Conservation (phyloP, 2,329 filamentous ascomycete species). For the Lecanicillium sp. region DNA sequence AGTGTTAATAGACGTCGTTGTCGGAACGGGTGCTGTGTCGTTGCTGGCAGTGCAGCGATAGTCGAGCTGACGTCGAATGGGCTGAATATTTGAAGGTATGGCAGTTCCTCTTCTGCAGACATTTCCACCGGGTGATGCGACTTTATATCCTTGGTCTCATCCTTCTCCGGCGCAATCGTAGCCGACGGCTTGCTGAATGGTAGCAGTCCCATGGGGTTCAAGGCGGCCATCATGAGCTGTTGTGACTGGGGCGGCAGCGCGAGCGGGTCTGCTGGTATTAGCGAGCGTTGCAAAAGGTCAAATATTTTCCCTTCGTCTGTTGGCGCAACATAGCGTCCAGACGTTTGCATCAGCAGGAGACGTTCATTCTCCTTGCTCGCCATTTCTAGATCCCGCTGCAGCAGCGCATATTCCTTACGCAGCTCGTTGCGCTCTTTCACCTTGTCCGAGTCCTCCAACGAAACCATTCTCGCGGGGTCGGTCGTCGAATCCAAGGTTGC, state of each 20-base stretch:
- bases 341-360: conserved; percentile 32
- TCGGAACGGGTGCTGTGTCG: conserved; percentile 26
- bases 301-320: conserved; percentile 30
- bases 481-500: conserved; percentile 6
- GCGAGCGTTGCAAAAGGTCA: conserved; percentile 30
- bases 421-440: conserved; percentile 45
- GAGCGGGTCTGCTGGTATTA: conserved; percentile 26
- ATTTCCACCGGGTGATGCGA: conserved; percentile 61
- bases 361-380: conserved; percentile 52
- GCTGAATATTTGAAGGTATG: conserved; percentile 65
- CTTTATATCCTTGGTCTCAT: conserved; percentile 29
- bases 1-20: conserved; percentile 52
- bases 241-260: conserved; percentile 22
- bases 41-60: conserved; percentile 35
- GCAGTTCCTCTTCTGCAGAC: conserved; percentile 55
- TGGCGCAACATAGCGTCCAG: conserved; percentile 26
- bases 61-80: conserved; percentile 55
- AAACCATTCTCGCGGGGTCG: conserved; percentile 33
- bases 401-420: conserved; percentile 43
- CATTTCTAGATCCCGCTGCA: conserved; percentile 52
- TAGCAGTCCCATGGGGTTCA: conserved; percentile 44
- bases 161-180: conserved; percentile 15
- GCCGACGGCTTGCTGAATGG: conserved; percentile 37
- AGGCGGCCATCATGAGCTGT: conserved; percentile 38
- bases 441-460: conserved; percentile 38